Conservation (phyloP, 2,329 filamentous ascomycete species). For the Gyromitra esculenta region DNA sequence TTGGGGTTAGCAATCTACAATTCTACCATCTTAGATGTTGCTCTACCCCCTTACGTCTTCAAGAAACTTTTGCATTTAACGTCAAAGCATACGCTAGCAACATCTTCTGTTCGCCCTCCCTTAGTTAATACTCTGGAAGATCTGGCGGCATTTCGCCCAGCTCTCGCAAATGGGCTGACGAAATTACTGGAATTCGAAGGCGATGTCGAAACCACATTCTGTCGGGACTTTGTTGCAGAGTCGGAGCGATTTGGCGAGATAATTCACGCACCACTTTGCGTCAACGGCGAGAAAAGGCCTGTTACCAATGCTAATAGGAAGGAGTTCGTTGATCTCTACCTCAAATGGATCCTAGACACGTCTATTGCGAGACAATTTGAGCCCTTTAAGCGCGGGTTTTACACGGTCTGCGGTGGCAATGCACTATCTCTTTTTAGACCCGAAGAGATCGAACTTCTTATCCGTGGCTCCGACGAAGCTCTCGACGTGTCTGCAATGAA, state of each 20-base stretch:
- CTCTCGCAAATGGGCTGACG: slow-evolving; percentile 77
- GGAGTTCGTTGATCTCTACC: slow-evolving; percentile 87
- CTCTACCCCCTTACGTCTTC: slow-evolving; percentile 87
- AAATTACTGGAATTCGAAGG: slow-evolving; percentile 84
- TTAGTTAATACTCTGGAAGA: slow-evolving; percentile 83
- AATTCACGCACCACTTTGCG: slow-evolving; percentile 74
- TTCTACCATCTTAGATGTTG: slow-evolving; percentile 88
- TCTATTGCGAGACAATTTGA: slow-evolving; percentile 85
- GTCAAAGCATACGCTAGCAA: slow-evolving; percentile 69
- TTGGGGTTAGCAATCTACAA: slow-evolving; percentile 94
- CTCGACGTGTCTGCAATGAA: slow-evolving; percentile 80
- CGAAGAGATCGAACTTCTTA: slow-evolving; percentile 88
- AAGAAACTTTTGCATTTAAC: slow-evolving; percentile 83
- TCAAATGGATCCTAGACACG: slow-evolving; percentile 80
- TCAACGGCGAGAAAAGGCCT: slow-evolving; percentile 75
- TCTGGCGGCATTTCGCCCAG: slow-evolving; percentile 81
- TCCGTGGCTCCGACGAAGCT: slow-evolving; percentile 83
- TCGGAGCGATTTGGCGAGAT: slow-evolving; percentile 78
- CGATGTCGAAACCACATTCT: slow-evolving; percentile 81
- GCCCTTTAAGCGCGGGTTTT: slow-evolving; percentile 93
- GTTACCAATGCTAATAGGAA: slow-evolving; percentile 86
- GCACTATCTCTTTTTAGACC: slow-evolving; percentile 86
- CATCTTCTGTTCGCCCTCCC: slow-evolving; percentile 65
- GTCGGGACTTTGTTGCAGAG: slow-evolving; percentile 81
- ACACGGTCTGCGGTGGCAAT: slow-evolving; percentile 88